Evolutionary conservation across 352 stramenopile genomes (phyloP), one percentile per base, ranked within the genome.

Genomic region (Globisporangium abappressorium): DNA sequence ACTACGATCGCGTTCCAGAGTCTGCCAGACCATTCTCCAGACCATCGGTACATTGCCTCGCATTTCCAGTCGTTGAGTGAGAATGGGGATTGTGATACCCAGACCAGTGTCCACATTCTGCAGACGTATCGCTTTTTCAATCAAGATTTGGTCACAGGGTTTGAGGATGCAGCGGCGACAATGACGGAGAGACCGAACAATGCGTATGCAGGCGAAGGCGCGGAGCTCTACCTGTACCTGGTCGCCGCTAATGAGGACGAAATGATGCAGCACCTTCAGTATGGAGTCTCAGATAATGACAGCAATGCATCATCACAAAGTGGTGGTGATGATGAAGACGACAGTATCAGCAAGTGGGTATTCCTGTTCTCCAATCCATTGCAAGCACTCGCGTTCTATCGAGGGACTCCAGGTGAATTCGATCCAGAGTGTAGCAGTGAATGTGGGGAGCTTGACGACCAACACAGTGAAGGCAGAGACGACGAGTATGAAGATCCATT

Each of bases 61-160:
- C 69, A 73, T 22, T 87, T 91, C 38, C 20, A 67, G n/a, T 33
- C 59, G 60, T 5, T 47, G 61, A 26, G 8, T 49, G 56, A n/a
- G 5, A 22, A 18, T 62, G 56, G 62, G 49, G 36, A 41, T 34
- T 62, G 7, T 36, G 55, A 41, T 2, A 43, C 14, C 9, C 18
- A 61, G 20, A 68, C 36, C 41, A 54, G 57, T 34, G 65, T 79
- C 0, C 55, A 68, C 11, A 58, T 90, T 11, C 58, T 90, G 28
- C 72, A 86, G 63, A 77, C 84, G 22, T 77, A 87, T 57, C 75
- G 82, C 5, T 82, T 79, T 43, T 84, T 79, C 53, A 74, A 89
- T 26, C 65, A 76, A 0, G 71, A 79, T 12, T 53, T 86, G 28
- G 62, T 64, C 26, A 11, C 36, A 24, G 38, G 22, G 3, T 90